A percentile compares a stretch with the other conserved stretches of the same genome.
These are phyloP conservation scores for Corymbia calophylla DNA, from an alignment of 441 rosid species.

Conservation along the genomic window DNA sequence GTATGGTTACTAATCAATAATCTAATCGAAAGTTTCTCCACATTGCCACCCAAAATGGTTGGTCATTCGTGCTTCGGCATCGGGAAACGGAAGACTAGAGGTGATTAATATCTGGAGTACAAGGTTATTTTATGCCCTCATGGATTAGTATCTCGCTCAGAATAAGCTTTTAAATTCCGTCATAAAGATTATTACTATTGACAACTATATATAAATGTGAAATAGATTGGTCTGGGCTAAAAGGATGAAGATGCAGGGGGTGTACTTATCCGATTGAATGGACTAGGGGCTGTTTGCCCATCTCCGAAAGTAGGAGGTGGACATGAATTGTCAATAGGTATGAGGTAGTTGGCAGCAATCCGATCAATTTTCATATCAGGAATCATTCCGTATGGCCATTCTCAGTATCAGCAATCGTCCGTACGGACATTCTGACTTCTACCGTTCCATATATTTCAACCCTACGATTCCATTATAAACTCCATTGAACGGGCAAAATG, in stretches of 20 bases:
- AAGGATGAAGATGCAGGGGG: not conserved
- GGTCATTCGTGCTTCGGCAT: not conserved
- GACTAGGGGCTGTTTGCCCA: not conserved
- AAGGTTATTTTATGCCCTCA: not conserved
- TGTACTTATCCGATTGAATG: not conserved
- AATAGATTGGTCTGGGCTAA: not conserved
- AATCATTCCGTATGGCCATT: not conserved
- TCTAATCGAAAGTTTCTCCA: not conserved
- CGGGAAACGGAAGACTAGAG: not conserved
- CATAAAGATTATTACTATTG: not conserved
- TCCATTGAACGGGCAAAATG: not conserved
- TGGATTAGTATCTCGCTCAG: not conserved
- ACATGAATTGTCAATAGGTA: not conserved
- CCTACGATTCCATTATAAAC: not conserved
- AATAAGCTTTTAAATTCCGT: not conserved
- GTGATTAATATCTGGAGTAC: not conserved
- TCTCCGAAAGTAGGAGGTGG: not conserved
- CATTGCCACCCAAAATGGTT: not conserved
- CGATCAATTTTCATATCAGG: not conserved
- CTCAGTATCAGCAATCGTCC: accelerated
- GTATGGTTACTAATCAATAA: not conserved
- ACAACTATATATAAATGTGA: not conserved
- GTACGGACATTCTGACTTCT: not conserved
- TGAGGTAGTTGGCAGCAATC: not conserved
- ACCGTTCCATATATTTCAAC: not conserved